A percentile compares a stretch with the other conserved stretches of the same genome.
Evolutionary conservation across 164 flowering plant genomes (phyloP).

Genomic region (Dillenia turbinata): DNA sequence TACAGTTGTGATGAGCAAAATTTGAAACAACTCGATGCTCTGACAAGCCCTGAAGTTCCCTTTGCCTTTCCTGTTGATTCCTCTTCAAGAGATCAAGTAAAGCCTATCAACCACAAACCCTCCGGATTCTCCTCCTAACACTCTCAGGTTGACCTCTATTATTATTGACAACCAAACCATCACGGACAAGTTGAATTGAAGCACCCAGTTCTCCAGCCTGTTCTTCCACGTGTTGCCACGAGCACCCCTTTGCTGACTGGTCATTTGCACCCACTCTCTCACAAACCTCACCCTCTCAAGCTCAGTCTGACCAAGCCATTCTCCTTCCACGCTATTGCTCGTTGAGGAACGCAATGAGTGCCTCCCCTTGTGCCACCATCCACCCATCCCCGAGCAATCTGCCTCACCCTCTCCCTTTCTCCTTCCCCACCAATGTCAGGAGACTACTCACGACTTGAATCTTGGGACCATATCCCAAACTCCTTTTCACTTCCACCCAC

Average conservation of each 20-base stretch:
- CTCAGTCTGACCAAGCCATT: constrained; percentile 82
- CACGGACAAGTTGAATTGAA: constrained; percentile 51
- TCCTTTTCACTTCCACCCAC: constrained; percentile 24
- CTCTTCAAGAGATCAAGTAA: constrained; percentile 74
- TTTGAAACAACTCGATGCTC: constrained; percentile 69
- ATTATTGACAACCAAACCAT: constrained; percentile 42
- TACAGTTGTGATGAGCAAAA: constrained; percentile 88
- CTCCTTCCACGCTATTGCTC: constrained; percentile 45
- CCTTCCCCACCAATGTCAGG: constrained; percentile 33
- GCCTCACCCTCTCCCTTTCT: constrained; percentile 81
- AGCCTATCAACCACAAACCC: constrained; percentile 85
- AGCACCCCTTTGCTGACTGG: constrained; percentile 52
- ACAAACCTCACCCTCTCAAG: constrained; percentile 76
- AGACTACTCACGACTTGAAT: constrained; percentile 23
- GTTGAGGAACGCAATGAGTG: constrained; percentile 35
- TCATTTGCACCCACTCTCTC: constrained; percentile 80
- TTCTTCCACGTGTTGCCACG: constrained; percentile 40
- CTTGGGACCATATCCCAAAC: constrained; percentile 22
- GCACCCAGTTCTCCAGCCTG: constrained; percentile 35
- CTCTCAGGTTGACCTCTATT: constrained; percentile 45
- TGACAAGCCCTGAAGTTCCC: constrained; percentile 67
- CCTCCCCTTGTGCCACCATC: constrained; percentile 44
- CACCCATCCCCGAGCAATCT: constrained; percentile 77
- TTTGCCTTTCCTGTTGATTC: constrained; percentile 68
- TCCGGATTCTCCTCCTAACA: constrained; percentile 49